Conservation (phyloP, 176 grass and related monocot genomes). For the Calamus simplicifolius region DNA sequence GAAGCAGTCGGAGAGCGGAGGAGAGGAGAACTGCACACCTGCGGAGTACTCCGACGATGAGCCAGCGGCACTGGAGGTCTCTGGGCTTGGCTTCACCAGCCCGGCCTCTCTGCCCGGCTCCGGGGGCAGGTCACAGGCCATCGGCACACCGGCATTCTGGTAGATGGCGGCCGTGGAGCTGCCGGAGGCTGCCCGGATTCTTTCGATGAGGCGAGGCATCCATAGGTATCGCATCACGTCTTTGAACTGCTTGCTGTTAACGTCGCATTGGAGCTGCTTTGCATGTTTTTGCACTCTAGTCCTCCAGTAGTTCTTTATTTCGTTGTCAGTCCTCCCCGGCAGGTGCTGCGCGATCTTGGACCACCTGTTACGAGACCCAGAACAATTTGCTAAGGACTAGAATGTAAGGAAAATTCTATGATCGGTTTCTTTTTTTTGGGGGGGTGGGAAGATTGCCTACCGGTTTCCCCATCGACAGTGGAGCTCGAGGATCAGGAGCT, state of each 20-base stretch:
- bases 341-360: slow-evolving; percentile 13
- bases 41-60: background rate
- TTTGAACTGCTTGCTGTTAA: slow-evolving; percentile 14
- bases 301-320: slow-evolving; percentile 18
- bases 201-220: slow-evolving; percentile 7
- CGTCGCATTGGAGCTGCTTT: slow-evolving; percentile 16
- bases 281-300: slow-evolving; percentile 12
- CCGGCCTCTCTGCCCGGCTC: background rate
- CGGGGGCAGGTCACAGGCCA: background rate
- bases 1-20: slow-evolving; percentile 3
- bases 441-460: background rate
- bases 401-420: background rate
- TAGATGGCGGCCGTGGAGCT: background rate
- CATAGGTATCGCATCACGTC: slow-evolving; percentile 13
- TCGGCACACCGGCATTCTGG: background rate
- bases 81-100: slow-evolving; percentile 15
- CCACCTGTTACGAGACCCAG: background rate
- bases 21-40: slow-evolving; percentile 3
- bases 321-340: slow-evolving; percentile 11
- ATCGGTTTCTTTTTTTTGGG: too few relatives aligned
- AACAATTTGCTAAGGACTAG: background rate
- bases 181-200: background rate
- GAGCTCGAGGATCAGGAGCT: slow-evolving; percentile 92
- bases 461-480: slow-evolving; percentile 97
- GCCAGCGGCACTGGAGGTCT: slow-evolving; percentile 19